A percentile compares a stretch with the other conserved stretches of the same genome.
phyloP scores from a whole-genome alignment of 2,329 filamentous ascomycete genomes.

The Albophoma yamanashiensis region DNA sequence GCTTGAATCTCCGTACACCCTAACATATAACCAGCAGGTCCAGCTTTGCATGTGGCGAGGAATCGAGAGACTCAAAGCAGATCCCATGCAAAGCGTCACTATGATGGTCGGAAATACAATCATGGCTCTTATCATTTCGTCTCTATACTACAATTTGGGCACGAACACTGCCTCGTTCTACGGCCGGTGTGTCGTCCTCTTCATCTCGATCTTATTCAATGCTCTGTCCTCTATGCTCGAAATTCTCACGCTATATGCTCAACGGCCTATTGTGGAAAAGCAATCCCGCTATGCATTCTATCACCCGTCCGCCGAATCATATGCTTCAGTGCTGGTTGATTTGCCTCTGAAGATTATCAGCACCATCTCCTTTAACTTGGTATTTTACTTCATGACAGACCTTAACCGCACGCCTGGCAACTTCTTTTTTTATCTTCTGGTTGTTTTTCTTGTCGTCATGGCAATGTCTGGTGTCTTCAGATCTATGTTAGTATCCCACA shows the following conservation, averaged over 20 bases:
- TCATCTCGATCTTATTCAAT: slow-evolving; percentile 44
- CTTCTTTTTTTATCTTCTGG: slow-evolving; percentile 35
- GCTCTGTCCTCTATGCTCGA: slow-evolving; percentile 29
- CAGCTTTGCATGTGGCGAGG: not conserved
- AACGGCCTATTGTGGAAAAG: slow-evolving; percentile 27
- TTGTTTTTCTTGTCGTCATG: slow-evolving; percentile 41
- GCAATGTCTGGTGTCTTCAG: slow-evolving; percentile 56
- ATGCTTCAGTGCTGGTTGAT: slow-evolving; percentile 27
- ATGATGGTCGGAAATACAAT: slow-evolving; percentile 25
- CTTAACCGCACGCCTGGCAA: slow-evolving; percentile 26
- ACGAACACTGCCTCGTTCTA: slow-evolving; percentile 31
- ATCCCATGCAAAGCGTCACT: slow-evolving; percentile 7
- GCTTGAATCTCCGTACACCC: not conserved
- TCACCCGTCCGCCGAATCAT: slow-evolving; percentile 22
- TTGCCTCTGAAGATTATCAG: slow-evolving; percentile 31
- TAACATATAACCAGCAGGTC: not conserved
- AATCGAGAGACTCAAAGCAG: not conserved
- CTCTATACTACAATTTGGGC: slow-evolving; percentile 36
- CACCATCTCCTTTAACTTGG: slow-evolving; percentile 21
- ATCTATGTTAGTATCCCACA: no score
- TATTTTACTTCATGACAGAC: slow-evolving; percentile 34
- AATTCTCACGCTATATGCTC: slow-evolving; percentile 25
- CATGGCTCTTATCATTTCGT: slow-evolving; percentile 38
- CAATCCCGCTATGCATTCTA: slow-evolving; percentile 29
- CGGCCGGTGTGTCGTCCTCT: slow-evolving; percentile 34